phyloP scores from a whole-genome alignment of 805 yeast species.

The Candida cerambycidarum region DNA sequence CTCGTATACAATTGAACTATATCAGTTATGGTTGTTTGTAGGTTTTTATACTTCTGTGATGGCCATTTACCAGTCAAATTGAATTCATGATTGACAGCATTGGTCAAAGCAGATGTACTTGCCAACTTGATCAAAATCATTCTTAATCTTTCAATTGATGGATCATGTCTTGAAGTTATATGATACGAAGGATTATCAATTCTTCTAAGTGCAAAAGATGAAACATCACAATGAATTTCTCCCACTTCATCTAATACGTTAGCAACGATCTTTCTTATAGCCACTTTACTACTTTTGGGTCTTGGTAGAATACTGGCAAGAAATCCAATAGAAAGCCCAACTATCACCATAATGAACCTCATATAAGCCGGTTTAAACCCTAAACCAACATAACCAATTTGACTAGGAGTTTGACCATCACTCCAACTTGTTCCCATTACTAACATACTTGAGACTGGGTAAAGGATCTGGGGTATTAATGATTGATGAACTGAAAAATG shows the following conservation, averaged over 20 bases:
- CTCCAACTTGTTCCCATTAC: constrained; percentile 36
- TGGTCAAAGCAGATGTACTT: constrained; percentile 21
- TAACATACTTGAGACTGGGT: constrained; percentile 26
- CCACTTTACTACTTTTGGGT: constrained; percentile 27
- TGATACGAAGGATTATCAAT: constrained; percentile 20
- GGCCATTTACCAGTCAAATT: constrained; percentile 36
- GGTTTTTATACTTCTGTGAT: constrained; percentile 20
- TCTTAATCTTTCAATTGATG: constrained; percentile 21
- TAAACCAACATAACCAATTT: constrained; percentile 23
- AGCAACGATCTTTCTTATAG: constrained; percentile 24
- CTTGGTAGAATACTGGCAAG: constrained; percentile 31
- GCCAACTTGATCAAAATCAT: constrained; percentile 21
- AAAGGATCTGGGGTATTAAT: constrained; percentile 27
- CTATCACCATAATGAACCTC: constrained; percentile 27
- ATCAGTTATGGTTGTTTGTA: constrained; percentile 25
- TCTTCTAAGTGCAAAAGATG: constrained; percentile 26
- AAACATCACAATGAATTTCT: constrained; percentile 27
- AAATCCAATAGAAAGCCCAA: constrained; percentile 32
- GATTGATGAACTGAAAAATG: constrained; percentile 31
- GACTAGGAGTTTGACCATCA: constrained; percentile 19
- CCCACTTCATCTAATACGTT: constrained; percentile 25
- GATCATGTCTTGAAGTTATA: constrained; percentile 21
- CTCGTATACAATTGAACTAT: constrained; percentile 26
- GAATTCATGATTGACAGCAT: constrained; percentile 28
- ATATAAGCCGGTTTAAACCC: constrained; percentile 29